These are phyloP conservation scores for Podospora comata DNA, from an alignment of 495 filamentous ascomycete species.

Conservation along the genomic window DNA sequence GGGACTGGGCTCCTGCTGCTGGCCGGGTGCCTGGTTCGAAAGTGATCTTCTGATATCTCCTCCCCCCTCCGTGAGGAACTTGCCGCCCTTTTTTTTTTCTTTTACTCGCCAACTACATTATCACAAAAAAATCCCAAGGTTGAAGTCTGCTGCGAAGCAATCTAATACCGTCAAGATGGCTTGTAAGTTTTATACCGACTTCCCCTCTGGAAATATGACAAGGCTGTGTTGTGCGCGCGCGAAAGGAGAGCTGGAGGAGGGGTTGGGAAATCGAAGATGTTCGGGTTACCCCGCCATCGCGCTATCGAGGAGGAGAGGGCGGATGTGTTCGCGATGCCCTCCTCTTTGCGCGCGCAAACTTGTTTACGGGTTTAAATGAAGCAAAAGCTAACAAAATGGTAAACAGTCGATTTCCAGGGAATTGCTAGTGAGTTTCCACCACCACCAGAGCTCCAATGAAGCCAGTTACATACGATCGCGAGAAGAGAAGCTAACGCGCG, in stretches of 20 bases:
- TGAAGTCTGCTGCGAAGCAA: background rate
- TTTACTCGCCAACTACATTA: background rate
- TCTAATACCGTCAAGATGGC: background rate
- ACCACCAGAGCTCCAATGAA: background rate
- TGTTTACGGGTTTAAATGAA: background rate
- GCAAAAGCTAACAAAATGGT: slow-evolving; percentile 12
- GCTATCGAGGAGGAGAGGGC: background rate
- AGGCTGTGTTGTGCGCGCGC: background rate
- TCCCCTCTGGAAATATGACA: background rate
- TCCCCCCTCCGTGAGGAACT: background rate
- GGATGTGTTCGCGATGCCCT: background rate
- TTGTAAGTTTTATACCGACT: background rate
- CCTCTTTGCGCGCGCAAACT: slow-evolving; percentile 8
- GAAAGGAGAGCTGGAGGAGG: background rate
- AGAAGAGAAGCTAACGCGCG: slow-evolving; percentile 15
- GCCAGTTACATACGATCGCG: background rate
- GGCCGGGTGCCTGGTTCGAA: background rate
- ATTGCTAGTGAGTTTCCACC: slow-evolving; percentile 30
- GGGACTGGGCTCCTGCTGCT: background rate
- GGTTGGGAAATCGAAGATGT: background rate
- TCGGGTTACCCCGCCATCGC: background rate
- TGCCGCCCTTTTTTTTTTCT: background rate
- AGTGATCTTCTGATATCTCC: background rate
- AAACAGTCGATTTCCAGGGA: slow-evolving; percentile 20
- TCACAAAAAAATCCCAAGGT: background rate